Evolutionary conservation across 1,139 yeast genomes (phyloP).

Genomic region (Sugiyamaella grinbergsii): DNA sequence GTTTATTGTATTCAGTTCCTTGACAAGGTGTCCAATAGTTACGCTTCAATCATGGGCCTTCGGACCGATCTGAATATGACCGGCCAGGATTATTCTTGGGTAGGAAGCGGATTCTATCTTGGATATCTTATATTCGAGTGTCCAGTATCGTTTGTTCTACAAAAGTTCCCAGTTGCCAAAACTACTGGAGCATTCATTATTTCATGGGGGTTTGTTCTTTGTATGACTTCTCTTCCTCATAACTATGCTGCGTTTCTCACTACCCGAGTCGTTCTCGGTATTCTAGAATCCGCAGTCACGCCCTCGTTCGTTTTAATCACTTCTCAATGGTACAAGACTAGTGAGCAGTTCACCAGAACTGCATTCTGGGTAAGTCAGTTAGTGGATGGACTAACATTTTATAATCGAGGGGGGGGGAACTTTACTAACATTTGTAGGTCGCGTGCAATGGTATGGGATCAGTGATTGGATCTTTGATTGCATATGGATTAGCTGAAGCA

Average conservation of each 20-base stretch:
- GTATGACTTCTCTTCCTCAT: slow-evolving; percentile 52
- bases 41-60: slow-evolving; percentile 64
- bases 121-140: slow-evolving; percentile 55
- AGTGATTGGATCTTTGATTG: slow-evolving; percentile 42
- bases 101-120: slow-evolving; percentile 61
- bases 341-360: slow-evolving; percentile 52
- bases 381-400: too few relatives aligned
- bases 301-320: slow-evolving; percentile 56
- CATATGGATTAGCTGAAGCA: too few relatives aligned
- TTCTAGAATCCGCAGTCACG: slow-evolving; percentile 59
- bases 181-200: slow-evolving; percentile 50
- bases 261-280: slow-evolving; percentile 55
- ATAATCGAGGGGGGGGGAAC: too few relatives aligned
- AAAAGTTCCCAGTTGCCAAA: slow-evolving; percentile 57
- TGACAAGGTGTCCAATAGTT: slow-evolving; percentile 64
- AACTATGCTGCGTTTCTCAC: slow-evolving; percentile 53
- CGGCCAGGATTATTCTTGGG: slow-evolving; percentile 53
- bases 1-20: slow-evolving; percentile 59
- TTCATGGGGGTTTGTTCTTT: slow-evolving; percentile 55
- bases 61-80: slow-evolving; percentile 42
- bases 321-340: slow-evolving; percentile 56
- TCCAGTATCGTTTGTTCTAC: slow-evolving; percentile 57
- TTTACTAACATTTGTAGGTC: too few relatives aligned
- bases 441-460: slow-evolving; percentile 41
- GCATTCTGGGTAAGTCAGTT: slow-evolving; percentile 31